Conservation (phyloP, 495 filamentous ascomycete species). For the Hyaloscypha bicolor region DNA sequence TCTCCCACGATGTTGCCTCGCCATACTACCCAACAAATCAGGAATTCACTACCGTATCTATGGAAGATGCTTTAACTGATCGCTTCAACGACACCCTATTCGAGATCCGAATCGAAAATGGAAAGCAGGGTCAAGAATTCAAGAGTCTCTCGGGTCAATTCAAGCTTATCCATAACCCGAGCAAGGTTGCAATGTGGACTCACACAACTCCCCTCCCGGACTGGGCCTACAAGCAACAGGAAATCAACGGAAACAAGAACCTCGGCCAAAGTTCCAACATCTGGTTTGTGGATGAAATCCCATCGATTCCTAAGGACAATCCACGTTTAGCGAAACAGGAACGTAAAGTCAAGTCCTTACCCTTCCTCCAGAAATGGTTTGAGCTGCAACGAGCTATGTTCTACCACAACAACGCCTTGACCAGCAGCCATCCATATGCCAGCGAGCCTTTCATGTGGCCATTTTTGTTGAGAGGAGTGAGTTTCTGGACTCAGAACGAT, state of each 20-base stretch:
- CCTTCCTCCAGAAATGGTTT: constrained; percentile 93
- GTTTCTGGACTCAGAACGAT: constrained; percentile 98
- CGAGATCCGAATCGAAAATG: constrained; percentile 86
- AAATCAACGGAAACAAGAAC: constrained; percentile 99
- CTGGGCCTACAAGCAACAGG: constrained; percentile 95
- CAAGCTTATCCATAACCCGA: constrained; percentile 91
- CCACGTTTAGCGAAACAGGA: constrained; percentile 71
- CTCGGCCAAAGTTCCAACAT: constrained; percentile 85
- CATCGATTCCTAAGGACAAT: constrained; percentile 69
- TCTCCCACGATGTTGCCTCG: constrained; percentile 98
- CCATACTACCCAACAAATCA: constrained; percentile 97
- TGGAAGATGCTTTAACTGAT: constrained; percentile 72
- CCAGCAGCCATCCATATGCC: constrained; percentile 93
- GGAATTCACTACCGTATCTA: constrained; percentile 86
- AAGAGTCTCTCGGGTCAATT: constrained; percentile 88
- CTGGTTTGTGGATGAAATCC: constrained; percentile 91
- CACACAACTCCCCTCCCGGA: constrained; percentile 91
- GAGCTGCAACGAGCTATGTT: constrained; percentile 99
- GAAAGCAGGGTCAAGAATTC: constrained; percentile 81
- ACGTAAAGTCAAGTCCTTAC: constrained; percentile 74
- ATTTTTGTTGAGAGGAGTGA: constrained; percentile 93
- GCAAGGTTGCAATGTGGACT: constrained; percentile 98
- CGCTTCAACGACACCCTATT: constrained; percentile 91
- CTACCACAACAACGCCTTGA: constrained; percentile 97
- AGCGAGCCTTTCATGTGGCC: constrained; percentile 97